A percentile compares a stretch with the other conserved stretches of the same genome.
These are phyloP conservation scores for Xylaria sp. DNA, from an alignment of 2,329 filamentous ascomycete species.

Conservation along the genomic window DNA sequence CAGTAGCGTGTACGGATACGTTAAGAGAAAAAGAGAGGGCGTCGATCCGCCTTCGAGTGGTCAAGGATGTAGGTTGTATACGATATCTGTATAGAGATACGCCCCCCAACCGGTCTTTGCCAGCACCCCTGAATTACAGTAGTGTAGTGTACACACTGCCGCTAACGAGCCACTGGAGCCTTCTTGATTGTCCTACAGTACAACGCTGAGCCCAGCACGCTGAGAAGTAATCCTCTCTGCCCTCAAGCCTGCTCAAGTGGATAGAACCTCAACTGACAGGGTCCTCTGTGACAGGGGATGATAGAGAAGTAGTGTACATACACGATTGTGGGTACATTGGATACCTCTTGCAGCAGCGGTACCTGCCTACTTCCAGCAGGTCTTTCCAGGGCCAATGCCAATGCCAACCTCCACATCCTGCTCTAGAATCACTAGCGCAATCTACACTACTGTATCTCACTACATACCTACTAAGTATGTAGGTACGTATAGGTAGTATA, in stretches of 20 bases:
- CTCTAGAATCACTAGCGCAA: constrained; percentile 41
- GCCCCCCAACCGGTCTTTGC: constrained; percentile 31
- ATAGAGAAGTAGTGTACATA: neutral
- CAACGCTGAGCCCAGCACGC: constrained; percentile 43
- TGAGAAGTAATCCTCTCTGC: constrained; percentile 29
- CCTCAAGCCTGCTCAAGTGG: constrained; percentile 22
- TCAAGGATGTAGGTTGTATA: constrained; percentile 31
- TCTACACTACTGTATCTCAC: constrained; percentile 23
- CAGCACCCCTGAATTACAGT: constrained; percentile 41
- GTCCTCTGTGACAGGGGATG: constrained; percentile 22
- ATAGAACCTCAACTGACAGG: constrained; percentile 24
- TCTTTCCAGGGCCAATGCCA: constrained; percentile 7
- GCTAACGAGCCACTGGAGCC: constrained; percentile 44
- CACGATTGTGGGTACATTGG: constrained; percentile 10
- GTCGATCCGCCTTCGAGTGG: constrained; percentile 33
- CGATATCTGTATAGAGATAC: constrained; percentile 39
- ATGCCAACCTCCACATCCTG: neutral
- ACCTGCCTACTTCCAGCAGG: neutral
- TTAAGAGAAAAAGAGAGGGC: constrained; percentile 12
- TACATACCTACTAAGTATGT: constrained; percentile 14
- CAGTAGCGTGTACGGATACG: constrained; percentile 17
- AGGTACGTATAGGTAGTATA: neutral
- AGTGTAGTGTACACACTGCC: too few relatives aligned
- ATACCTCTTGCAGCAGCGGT: constrained; percentile 4
- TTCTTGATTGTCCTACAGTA: constrained; percentile 43